Evolutionary conservation across 495 filamentous ascomycete species (phyloP).

Genomic region (Penicillium odoratum): DNA sequence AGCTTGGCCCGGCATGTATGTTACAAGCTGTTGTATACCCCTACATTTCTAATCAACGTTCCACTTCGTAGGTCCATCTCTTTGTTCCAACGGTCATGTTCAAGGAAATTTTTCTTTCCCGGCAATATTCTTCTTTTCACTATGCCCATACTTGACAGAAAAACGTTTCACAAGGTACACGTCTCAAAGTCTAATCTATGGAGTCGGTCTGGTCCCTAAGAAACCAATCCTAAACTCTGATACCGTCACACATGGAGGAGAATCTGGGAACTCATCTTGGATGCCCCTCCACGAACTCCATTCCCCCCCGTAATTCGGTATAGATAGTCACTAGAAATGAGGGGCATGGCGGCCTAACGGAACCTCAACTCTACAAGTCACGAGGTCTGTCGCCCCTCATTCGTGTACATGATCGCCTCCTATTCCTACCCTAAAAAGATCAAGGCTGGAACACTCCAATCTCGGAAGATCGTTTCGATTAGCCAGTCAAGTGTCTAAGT

Average conservation of each 20-base stretch:
- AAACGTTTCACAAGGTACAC: conserved; percentile 18
- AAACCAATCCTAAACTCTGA: conserved; percentile 10
- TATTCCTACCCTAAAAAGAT: conserved; percentile 10
- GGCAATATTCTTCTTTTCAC: neutral
- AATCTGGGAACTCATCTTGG: neutral
- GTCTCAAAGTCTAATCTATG: conserved; percentile 16
- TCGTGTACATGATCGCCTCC: conserved; percentile 13
- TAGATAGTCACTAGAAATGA: conserved; percentile 5
- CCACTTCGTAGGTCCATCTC: neutral
- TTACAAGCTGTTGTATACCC: conserved; percentile 3
- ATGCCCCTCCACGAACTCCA: neutral
- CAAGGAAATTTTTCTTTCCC: neutral
- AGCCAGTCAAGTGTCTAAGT: conserved; percentile 13
- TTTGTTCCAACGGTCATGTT: conserved; percentile 1
- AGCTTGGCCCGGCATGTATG: neutral
- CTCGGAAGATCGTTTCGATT: conserved; percentile 13
- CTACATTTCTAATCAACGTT: conserved; percentile 4
- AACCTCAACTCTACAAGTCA: conserved; percentile 1
- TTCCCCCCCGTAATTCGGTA: neutral
- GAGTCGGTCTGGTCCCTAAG: conserved; percentile 12
- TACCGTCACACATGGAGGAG: conserved; percentile 2
- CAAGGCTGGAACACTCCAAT: conserved; percentile 14
- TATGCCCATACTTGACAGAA: conserved; percentile 11
- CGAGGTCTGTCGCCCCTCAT: conserved; percentile 6
- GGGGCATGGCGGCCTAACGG: conserved; percentile 9